phyloP scores from a whole-genome alignment of 2,329 filamentous ascomycete genomes.

The Elsinoe ampelina region DNA sequence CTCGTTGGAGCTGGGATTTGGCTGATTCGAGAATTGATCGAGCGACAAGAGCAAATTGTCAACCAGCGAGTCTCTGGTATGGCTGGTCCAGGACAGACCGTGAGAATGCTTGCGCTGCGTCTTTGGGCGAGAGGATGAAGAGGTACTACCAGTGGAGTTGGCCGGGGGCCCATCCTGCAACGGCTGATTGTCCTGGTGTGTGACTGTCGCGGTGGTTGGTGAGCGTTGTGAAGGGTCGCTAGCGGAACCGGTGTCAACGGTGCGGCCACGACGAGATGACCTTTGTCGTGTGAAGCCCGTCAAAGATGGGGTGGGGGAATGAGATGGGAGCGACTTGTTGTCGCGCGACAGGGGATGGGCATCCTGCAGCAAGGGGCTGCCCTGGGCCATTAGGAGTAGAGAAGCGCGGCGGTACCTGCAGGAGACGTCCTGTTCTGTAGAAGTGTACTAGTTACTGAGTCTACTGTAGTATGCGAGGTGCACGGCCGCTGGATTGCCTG shows the following conservation, averaged over 20 bases:
- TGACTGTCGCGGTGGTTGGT: constrained; percentile 5
- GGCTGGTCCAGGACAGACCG: constrained; percentile 71
- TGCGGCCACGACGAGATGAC: constrained; percentile 6
- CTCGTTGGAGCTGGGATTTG: neutral
- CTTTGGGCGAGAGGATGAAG: neutral
- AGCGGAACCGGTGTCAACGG: constrained; percentile 8
- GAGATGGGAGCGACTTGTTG: neutral
- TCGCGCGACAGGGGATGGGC: neutral
- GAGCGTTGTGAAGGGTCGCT: constrained; percentile 6
- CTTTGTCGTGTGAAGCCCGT: neutral
- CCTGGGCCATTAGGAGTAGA: neutral
- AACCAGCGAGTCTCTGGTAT: constrained; percentile 82
- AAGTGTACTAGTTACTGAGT: too few species aligned
- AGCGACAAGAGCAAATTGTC: constrained; percentile 93
- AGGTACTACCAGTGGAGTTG: constrained; percentile 6
- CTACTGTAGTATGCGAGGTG: neutral
- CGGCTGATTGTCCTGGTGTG: constrained; percentile 1
- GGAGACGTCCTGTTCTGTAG: too few species aligned
- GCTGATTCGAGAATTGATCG: constrained; percentile 57
- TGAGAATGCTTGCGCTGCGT: constrained; percentile 50
- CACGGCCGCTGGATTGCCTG: neutral
- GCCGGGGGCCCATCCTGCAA: constrained; percentile 9
- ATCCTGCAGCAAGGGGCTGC: constrained; percentile 8
- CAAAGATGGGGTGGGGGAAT: neutral
- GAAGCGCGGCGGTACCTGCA: constrained; percentile 9